Evolutionary conservation across 2,329 filamentous ascomycete species (phyloP), one percentile per base, ranked within the genome.

Genomic region (Exophiala bonariae): DNA sequence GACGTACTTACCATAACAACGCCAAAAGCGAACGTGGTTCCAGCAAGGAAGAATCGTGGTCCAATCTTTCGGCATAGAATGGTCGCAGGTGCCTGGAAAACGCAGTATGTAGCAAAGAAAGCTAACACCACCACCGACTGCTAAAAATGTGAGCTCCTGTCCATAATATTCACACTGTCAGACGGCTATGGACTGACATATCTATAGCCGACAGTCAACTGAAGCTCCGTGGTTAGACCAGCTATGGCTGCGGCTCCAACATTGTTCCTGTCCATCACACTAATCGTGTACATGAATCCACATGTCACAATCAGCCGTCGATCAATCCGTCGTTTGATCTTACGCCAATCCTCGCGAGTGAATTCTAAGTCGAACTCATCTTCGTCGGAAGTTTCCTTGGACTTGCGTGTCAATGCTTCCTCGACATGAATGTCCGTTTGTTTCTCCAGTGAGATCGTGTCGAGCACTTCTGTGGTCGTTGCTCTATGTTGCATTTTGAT

Each of bases 201-300:
- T 22, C 38, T 37, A 55, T 63, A 65, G 42, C 63, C 56, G 32
- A 41, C 50, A 4, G 59, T 43, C 4, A 74, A 60, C 17, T 51
- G 41, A 18, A 62, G 45, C 7, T 66, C 64, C 22, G 47, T 43
- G 3, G 49, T 49, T 62, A 69, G 64, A 8, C 63, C 87, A 16
- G 88, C 87, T 63, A 92, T 85, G 36, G 80, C 80, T 32, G 86
- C 87, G 17, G 80, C 74, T n/a, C 80, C 80, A 63, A 91, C 69
- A 65, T 92, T 92, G 2, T 85, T 89, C 23, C 88, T 76, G 62
- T 93, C 88, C 81, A 92, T 87, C 49, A 92, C 70, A 55, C 80
- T 85, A 58, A 88, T 75, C 63, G 85, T 88, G 66, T 91, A 91
- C 69, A 89, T 78, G 55, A 77, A 62, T 16, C 83, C 83, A 3